Conservation (phyloP, 2,329 filamentous ascomycete genomes). For the Epichloe brachyelytri region DNA sequence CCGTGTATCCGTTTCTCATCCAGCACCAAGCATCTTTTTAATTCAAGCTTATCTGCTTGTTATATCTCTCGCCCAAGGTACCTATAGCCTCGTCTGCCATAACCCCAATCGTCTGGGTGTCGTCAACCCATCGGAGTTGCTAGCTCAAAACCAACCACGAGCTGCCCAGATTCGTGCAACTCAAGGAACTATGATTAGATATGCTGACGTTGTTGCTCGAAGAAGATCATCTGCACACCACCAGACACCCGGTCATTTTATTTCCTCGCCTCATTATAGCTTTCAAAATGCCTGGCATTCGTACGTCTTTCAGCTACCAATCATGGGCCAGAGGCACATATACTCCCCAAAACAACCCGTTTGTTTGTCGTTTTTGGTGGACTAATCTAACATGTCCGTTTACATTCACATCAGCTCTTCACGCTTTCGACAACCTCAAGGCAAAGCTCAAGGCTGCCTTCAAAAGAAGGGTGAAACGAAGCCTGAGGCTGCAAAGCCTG, state of each 20-base stretch:
- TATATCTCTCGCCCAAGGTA: slow-evolving; percentile 3
- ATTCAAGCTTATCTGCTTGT: slow-evolving; percentile 5
- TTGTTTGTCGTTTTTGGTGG: not conserved
- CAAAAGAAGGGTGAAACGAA: slow-evolving; percentile 32
- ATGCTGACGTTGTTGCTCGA: not conserved
- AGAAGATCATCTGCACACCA: not conserved
- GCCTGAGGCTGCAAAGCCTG: slow-evolving; percentile 3
- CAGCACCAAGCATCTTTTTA: slow-evolving; percentile 5
- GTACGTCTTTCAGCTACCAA: slow-evolving; percentile 24
- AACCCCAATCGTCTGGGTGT: not conserved
- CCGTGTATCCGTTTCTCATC: slow-evolving; percentile 5
- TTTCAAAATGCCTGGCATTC: slow-evolving; percentile 37
- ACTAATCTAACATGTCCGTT: slow-evolving; percentile 1
- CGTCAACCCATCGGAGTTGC: not conserved
- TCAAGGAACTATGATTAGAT: not conserved
- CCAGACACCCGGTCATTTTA: not conserved
- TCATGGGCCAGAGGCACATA: not conserved
- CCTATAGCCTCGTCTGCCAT: not conserved
- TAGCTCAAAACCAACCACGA: not conserved
- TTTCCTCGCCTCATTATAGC: not conserved
- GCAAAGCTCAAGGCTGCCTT: slow-evolving; percentile 41
- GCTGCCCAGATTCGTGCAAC: not conserved
- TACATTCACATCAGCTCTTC: slow-evolving; percentile 25
- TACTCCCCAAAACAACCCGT: not conserved
- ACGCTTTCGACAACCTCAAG: slow-evolving; percentile 42